Evolutionary conservation across 2,329 filamentous ascomycete species (phyloP).

Genomic region (Sclerotinia trifoliorum): DNA sequence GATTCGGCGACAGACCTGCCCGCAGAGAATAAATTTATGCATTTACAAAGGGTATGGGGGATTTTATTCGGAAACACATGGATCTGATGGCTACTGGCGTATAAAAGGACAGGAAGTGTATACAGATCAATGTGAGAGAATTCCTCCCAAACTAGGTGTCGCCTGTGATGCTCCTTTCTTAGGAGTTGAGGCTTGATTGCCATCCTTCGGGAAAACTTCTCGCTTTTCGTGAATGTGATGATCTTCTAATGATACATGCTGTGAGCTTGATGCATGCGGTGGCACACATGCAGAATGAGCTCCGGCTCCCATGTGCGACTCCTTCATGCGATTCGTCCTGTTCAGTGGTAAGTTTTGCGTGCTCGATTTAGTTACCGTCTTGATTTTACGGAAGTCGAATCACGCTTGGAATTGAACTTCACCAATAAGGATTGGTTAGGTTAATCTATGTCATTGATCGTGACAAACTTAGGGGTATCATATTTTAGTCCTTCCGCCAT

Average conservation of each 20-base stretch:
- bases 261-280: not conserved
- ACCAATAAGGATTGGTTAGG: not conserved
- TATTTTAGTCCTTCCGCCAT: conserved; percentile 20
- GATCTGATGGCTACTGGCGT: conserved; percentile 39
- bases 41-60: conserved; percentile 25
- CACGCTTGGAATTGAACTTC: not conserved
- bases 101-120: conserved; percentile 40
- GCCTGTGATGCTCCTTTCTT: conserved; percentile 64
- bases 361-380: too few species aligned
- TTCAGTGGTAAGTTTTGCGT: not conserved
- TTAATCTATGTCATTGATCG: conserved; percentile 3
- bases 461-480: conserved; percentile 26
- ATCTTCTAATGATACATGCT: conserved; percentile 18
- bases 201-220: conserved; percentile 47
- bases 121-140: conserved; percentile 60
- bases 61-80: conserved; percentile 30
- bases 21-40: conserved; percentile 44
- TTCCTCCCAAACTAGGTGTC: conserved; percentile 72
- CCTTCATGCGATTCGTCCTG: not conserved
- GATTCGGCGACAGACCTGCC: conserved; percentile 66
- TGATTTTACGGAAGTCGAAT: not conserved
- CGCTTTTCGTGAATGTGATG: conserved; percentile 23
- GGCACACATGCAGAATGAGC: not conserved
- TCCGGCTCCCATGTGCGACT: not conserved
- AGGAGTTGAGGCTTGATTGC: conserved; percentile 89